Evolutionary conservation across 352 stramenopile species (phyloP), one percentile per base, ranked within the genome.

Genomic region (Pythium pectinolyticum): DNA sequence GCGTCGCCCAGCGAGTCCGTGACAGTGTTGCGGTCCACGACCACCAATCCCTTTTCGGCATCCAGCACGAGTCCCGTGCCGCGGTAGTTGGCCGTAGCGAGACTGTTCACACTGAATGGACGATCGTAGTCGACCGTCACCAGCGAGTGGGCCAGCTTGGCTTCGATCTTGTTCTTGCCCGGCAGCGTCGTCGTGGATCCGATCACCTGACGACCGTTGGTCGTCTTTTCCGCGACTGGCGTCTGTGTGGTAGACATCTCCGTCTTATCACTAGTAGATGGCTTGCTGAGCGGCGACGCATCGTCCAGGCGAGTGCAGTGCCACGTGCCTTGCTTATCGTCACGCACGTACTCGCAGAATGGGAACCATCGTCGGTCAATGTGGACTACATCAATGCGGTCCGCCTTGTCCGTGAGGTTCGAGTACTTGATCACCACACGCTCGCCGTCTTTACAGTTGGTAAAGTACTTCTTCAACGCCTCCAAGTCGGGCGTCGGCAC

Each of bases 1-100:
- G 87, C 83, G 63, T 97, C 89, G 28, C 89, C 88, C 28, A 97
- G 71, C 34, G 84, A 86, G 57, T 94, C 88, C 5, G 88, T 94
- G 25, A 97, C 90, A 6, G 92, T 98, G 64, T 96, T 97, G 39
- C 90, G 87, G 73, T 98, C 92, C 25, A 97, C 89, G 39, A 97
- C 84, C 3, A 98, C 90, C 5, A 98, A 67, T 0, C 92, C 92
- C 31, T 92, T 89, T 22, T 76, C 66, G 1, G 78, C 79, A 67
- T 97, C 89, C 30, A 98, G 88, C 34, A 98, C 86, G 15, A 97
- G 74, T 22, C 92, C 92, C 19, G 84, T 92, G 24, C 86, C 86
- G 27, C 84, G 82, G 60, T 95, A 95, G 51, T 94, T 95, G 17
- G 84, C 86, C 20, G 81, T 95, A 37, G 84, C 90, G 24, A 92